A percentile compares a stretch with the other conserved stretches of the same genome.
phyloP scores from a whole-genome alignment of 495 filamentous ascomycete genomes.

The Bathelium albidoporum region DNA sequence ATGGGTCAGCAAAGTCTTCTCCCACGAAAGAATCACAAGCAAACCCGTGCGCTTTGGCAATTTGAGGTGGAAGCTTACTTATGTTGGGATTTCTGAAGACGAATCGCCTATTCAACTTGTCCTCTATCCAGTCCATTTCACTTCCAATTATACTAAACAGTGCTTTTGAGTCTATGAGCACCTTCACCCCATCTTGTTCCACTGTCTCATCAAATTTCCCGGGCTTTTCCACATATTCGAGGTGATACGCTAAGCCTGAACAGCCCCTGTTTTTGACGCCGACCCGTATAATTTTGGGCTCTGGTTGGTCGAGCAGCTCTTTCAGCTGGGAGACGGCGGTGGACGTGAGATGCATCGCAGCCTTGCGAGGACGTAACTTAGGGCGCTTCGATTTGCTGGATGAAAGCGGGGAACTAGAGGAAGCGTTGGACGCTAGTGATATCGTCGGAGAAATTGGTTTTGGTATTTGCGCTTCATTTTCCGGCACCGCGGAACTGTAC shows the following conservation, averaged over 20 bases:
- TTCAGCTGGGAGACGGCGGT: slow-evolving; percentile 66
- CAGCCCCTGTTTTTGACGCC: slow-evolving; percentile 95
- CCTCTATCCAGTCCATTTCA: slow-evolving; percentile 99
- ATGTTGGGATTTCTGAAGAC: slow-evolving; percentile 97
- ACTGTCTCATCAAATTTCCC: slow-evolving; percentile 83
- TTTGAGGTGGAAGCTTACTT: slow-evolving; percentile 51
- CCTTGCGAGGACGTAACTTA: slow-evolving; percentile 75
- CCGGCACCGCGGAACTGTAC: slow-evolving; percentile 37
- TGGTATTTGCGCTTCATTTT: slow-evolving; percentile 56
- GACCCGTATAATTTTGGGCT: slow-evolving; percentile 84
- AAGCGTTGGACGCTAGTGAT: slow-evolving; percentile 27
- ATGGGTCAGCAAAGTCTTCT: slow-evolving; percentile 8
- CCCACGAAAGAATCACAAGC: background rate
- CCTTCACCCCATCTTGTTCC: slow-evolving; percentile 91
- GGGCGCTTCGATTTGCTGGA: slow-evolving; percentile 29
- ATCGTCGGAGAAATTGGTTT: slow-evolving; percentile 33
- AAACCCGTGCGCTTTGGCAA: background rate
- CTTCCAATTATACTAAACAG: slow-evolving; percentile 96
- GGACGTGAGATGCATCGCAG: slow-evolving; percentile 77
- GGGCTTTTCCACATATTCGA: slow-evolving; percentile 90
- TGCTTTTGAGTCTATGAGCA: slow-evolving; percentile 92
- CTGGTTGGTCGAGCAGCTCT: slow-evolving; percentile 63
- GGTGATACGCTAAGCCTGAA: slow-evolving; percentile 86
- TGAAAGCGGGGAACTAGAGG: slow-evolving; percentile 5
- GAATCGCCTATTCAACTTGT: slow-evolving; percentile 80